Evolutionary conservation across 164 flowering plant genomes (phyloP).

Genomic region (Umbilicus rupestris): DNA sequence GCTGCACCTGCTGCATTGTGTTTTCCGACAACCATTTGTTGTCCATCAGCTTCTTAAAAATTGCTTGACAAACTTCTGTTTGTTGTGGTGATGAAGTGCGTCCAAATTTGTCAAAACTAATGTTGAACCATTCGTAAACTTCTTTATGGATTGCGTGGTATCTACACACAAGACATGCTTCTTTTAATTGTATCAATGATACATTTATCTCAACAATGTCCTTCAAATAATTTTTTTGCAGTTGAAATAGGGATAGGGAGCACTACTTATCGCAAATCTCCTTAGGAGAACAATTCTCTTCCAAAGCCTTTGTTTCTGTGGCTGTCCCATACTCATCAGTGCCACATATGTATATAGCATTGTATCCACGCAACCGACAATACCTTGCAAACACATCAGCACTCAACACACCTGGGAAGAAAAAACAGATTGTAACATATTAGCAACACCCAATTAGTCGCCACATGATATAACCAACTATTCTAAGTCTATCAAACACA

Average conservation of each 20-base stretch:
- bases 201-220: background rate
- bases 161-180: slow-evolving; percentile 22
- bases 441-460: background rate
- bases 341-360: slow-evolving; percentile 65
- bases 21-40: slow-evolving; percentile 85
- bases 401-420: slow-evolving; percentile 60
- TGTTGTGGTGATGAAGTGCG: slow-evolving; percentile 88
- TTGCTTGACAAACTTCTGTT: slow-evolving; percentile 83
- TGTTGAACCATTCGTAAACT: slow-evolving; percentile 82
- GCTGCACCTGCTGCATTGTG: slow-evolving; percentile 71
- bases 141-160: slow-evolving; percentile 82
- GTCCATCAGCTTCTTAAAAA: slow-evolving; percentile 67
- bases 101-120: slow-evolving; percentile 89
- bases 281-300: slow-evolving; percentile 63
- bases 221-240: background rate
- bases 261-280: slow-evolving; percentile 77
- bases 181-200: background rate
- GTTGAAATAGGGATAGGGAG: background rate
- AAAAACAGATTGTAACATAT: background rate
- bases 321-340: slow-evolving; percentile 92
- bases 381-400: slow-evolving; percentile 86
- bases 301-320: slow-evolving; percentile 81
- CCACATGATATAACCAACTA: too few species aligned
- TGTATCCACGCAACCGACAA: slow-evolving; percentile 67
- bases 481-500: too few species aligned